phyloP scores from a whole-genome alignment of 441 rosid genomes.

The Euphorbia schlechtendalii region DNA sequence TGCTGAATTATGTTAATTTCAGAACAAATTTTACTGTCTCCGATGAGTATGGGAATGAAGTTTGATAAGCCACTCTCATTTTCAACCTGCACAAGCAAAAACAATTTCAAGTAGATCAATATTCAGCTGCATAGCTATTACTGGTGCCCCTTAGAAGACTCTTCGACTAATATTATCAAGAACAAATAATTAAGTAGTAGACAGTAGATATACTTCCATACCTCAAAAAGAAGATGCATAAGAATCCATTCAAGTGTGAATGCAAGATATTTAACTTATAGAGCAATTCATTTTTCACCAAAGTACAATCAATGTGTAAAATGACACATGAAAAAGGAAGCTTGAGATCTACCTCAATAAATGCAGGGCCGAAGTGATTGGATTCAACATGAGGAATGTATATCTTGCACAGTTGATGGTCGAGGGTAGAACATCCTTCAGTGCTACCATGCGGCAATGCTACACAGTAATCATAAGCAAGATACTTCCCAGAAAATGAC shows the following conservation, averaged over 20 bases:
- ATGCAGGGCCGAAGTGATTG: constrained; percentile 77
- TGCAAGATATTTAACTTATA: neutral
- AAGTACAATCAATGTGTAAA: neutral
- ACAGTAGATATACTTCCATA: neutral
- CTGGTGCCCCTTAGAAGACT: neutral
- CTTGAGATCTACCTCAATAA: constrained; percentile 60
- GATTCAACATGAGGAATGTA: constrained; percentile 45
- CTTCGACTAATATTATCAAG: too few species aligned
- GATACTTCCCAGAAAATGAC: constrained; percentile 86
- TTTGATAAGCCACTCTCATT: constrained; percentile 86
- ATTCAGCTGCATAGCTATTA: neutral
- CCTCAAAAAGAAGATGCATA: neutral
- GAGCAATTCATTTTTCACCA: neutral
- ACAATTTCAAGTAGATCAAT: constrained; percentile 4
- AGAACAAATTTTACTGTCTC: constrained; percentile 60
- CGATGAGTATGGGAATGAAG: constrained; percentile 76
- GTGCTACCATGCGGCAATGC: constrained; percentile 34
- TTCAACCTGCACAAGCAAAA: constrained; percentile 58
- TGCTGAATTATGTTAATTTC: constrained; percentile 65
- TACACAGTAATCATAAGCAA: constrained; percentile 45
- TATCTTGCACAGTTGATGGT: constrained; percentile 67
- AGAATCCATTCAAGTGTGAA: neutral
- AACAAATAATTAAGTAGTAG: too few species aligned
- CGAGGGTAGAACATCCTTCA: constrained; percentile 34
- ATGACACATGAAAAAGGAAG: neutral